Evolutionary conservation across 495 filamentous ascomycete genomes (phyloP).

Genomic region (Letharia lupina): DNA sequence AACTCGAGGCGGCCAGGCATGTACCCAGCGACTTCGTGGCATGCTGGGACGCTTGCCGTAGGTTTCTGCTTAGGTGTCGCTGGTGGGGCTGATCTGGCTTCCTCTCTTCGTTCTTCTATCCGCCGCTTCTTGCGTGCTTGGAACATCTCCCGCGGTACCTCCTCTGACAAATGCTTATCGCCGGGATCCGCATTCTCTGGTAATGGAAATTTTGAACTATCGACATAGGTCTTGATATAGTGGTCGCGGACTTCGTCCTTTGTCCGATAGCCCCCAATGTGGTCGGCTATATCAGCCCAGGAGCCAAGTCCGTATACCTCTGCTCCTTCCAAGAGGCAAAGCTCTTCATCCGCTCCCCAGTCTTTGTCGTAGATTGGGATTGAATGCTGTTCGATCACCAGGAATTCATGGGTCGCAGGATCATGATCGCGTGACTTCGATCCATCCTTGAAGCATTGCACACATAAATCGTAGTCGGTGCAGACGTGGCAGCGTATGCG

Average conservation of each 20-base stretch:
- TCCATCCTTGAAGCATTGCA: conserved; percentile 83
- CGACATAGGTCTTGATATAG: conserved; percentile 79
- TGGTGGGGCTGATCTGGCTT: conserved; percentile 71
- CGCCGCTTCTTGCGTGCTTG: conserved; percentile 87
- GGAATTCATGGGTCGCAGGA: conserved; percentile 73
- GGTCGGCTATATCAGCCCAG: conserved; percentile 96
- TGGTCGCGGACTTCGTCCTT: conserved; percentile 95
- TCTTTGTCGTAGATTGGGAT: conserved; percentile 91
- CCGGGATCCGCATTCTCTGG: conserved; percentile 74
- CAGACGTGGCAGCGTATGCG: conserved; percentile 82
- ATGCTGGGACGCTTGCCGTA: conserved; percentile 84
- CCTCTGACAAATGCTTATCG: conserved; percentile 64
- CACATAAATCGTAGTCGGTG: conserved; percentile 93
- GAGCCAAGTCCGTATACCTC: conserved; percentile 95
- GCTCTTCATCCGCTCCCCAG: conserved; percentile 96
- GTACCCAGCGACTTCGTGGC: conserved; percentile 96
- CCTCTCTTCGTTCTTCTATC: conserved; percentile 88
- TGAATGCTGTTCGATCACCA: conserved; percentile 96
- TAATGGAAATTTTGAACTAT: conserved; percentile 75
- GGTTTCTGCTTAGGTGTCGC: conserved; percentile 90
- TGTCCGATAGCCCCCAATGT: conserved; percentile 87
- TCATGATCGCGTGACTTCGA: conserved; percentile 71
- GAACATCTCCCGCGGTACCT: conserved; percentile 83
- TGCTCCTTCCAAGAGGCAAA: conserved; percentile 86
- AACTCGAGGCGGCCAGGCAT: conserved; percentile 98